Percentiles rank a stretch among this genome's conserved stretches.
phyloP scores from a whole-genome alignment of 2,329 filamentous ascomycete genomes.

The Raffaelea albimanens region DNA sequence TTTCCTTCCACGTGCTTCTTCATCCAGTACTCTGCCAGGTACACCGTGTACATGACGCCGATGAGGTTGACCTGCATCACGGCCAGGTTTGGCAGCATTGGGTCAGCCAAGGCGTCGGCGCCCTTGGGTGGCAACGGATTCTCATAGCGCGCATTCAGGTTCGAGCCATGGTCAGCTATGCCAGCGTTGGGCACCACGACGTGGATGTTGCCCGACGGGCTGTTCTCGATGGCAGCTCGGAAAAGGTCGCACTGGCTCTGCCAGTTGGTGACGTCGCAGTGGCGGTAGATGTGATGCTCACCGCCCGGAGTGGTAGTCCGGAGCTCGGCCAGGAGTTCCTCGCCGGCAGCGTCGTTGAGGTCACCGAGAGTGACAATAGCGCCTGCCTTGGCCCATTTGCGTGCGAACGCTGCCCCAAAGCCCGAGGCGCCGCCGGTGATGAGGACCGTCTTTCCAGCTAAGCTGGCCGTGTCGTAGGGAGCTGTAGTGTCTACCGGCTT shows the following conservation, averaged over 20 bases:
- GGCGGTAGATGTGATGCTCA: slow-evolving; percentile 43
- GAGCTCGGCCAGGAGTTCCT: slow-evolving; percentile 42
- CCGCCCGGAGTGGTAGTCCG: slow-evolving; percentile 30
- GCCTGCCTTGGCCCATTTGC: slow-evolving; percentile 41
- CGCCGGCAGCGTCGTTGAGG: slow-evolving; percentile 44
- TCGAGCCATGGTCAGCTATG: slow-evolving; percentile 31
- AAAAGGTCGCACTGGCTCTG: slow-evolving; percentile 54
- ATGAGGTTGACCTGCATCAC: slow-evolving; percentile 53
- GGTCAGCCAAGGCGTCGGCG: slow-evolving; percentile 22
- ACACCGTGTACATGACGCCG: slow-evolving; percentile 54
- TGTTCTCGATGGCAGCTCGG: slow-evolving; percentile 44
- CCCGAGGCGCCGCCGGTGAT: slow-evolving; percentile 57
- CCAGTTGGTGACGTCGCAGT: slow-evolving; percentile 58
- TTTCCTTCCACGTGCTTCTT: slow-evolving; percentile 26
- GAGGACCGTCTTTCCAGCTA: slow-evolving; percentile 46
- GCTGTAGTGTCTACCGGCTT: slow-evolving; percentile 33
- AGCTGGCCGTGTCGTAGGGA: slow-evolving; percentile 32
- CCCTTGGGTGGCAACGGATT: slow-evolving; percentile 19
- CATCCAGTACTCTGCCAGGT: slow-evolving; percentile 53
- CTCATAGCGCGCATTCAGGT: slow-evolving; percentile 30
- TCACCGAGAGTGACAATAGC: slow-evolving; percentile 57
- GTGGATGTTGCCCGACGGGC: slow-evolving; percentile 46
- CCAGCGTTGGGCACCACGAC: slow-evolving; percentile 59
- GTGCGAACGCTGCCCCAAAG: slow-evolving; percentile 43
- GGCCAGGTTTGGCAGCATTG: slow-evolving; percentile 36